Percentiles rank a stretch among this genome's conserved stretches.
phyloP scores from a whole-genome alignment of 305 asterid species.

The Solanum hybrid region DNA sequence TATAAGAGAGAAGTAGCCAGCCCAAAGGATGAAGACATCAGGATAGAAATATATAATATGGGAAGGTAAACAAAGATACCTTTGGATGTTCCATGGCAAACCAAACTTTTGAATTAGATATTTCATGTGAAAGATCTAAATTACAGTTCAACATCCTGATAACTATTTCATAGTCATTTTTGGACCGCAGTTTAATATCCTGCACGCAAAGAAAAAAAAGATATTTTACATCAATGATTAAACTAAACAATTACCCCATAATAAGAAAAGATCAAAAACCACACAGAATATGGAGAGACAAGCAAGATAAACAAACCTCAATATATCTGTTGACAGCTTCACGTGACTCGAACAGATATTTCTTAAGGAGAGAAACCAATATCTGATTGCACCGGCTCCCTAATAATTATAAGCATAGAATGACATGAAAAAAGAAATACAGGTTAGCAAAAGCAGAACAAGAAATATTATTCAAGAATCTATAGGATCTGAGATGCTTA shows the following conservation, averaged over 20 bases:
- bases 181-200: conserved; percentile 41
- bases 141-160: conserved; percentile 55
- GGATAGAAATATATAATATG: neutral
- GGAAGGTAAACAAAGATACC: conserved; percentile 34
- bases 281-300: neutral
- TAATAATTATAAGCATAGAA: conserved; percentile 15
- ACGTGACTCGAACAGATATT: conserved; percentile 65
- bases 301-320: conserved; percentile 35
- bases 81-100: conserved; percentile 75
- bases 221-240: neutral
- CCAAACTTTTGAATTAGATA: conserved; percentile 48
- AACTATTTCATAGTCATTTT: conserved; percentile 56
- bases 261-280: neutral
- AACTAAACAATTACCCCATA: neutral
- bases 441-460: neutral
- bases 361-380: conserved; percentile 47
- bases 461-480: neutral
- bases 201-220: conserved; percentile 11
- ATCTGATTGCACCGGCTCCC: conserved; percentile 51
- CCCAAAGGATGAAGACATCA: neutral
- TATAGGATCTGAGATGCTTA: neutral
- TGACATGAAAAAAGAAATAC: conserved; percentile 5
- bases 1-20: neutral
- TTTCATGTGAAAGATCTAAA: conserved; percentile 36
- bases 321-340: conserved; percentile 45